A percentile compares a stretch with the other conserved stretches of the same genome.
Evolutionary conservation across 2,329 filamentous ascomycete species (phyloP).

Genomic region (Fusarium nodosum): DNA sequence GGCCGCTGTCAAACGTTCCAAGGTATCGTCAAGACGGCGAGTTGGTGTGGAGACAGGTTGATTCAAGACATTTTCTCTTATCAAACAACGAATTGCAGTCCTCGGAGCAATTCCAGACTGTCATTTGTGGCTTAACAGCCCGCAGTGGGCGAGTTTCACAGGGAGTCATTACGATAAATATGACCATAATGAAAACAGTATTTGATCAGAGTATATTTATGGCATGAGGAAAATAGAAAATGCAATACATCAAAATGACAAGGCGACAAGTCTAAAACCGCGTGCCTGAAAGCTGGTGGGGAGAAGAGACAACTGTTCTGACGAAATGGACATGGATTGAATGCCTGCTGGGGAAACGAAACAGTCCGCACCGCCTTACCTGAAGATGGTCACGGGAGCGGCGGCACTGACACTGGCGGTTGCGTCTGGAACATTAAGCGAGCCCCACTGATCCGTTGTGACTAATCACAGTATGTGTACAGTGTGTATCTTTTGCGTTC

Average conservation of each 20-base stretch:
- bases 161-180: neutral
- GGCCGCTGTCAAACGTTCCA: neutral
- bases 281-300: neutral
- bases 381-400: conserved; percentile 20
- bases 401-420: conserved; percentile 25
- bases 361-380: conserved; percentile 9
- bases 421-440: conserved; percentile 24
- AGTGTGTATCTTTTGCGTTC: neutral
- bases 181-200: neutral
- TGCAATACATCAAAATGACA: conserved; percentile 1
- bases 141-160: neutral
- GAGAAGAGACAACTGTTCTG: conserved; percentile 29
- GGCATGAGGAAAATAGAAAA: neutral
- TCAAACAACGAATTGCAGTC: neutral
- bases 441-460: neutral
- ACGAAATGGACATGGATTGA: neutral
- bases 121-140: neutral
- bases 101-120: neutral
- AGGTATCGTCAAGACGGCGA: neutral
- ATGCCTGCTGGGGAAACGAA: conserved; percentile 36
- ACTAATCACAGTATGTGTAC: conserved; percentile 5
- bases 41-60: neutral
- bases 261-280: neutral
- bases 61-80: neutral
- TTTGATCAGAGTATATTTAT: neutral